Conservation (phyloP, 176 grass and related monocot genomes). For the Ensete glaucum region DNA sequence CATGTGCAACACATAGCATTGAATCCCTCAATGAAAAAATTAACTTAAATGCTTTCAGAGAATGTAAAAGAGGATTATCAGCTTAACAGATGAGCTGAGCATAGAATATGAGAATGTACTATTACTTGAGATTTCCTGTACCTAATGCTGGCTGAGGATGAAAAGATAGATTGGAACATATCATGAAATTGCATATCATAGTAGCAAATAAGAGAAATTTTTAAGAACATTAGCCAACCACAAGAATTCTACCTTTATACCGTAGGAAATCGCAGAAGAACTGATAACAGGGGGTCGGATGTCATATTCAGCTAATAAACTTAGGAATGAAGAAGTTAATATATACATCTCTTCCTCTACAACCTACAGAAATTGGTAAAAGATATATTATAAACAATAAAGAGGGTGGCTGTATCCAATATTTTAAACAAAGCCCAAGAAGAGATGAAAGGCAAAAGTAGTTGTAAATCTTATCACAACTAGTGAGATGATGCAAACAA, state of each 20-base stretch:
- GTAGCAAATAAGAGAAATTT: neutral
- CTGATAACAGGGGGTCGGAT: constrained; percentile 64
- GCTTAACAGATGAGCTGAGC: too few species aligned
- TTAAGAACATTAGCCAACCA: neutral
- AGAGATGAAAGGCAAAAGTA: neutral
- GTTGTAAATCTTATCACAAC: neutral
- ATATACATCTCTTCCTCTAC: constrained; percentile 80
- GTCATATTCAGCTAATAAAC: constrained; percentile 67
- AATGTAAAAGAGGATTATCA: neutral
- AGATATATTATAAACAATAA: constrained; percentile 19
- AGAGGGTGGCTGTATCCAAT: neutral
- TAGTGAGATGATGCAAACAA: neutral
- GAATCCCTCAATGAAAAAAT: neutral
- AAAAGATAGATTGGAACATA: too few species aligned
- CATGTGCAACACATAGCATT: neutral
- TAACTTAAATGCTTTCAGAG: neutral
- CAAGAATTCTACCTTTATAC: constrained; percentile 50
- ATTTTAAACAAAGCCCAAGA: neutral
- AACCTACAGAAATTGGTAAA: constrained; percentile 38
- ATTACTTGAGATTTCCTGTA: too few species aligned
- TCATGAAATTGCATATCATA: too few species aligned
- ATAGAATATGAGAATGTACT: too few species aligned
- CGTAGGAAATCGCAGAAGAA: constrained; percentile 56
- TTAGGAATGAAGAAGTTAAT: constrained; percentile 91
- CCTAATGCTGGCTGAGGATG: too few species aligned